phyloP scores from a whole-genome alignment of 176 grass and related monocot genomes.

The Aegilops longissima region DNA sequence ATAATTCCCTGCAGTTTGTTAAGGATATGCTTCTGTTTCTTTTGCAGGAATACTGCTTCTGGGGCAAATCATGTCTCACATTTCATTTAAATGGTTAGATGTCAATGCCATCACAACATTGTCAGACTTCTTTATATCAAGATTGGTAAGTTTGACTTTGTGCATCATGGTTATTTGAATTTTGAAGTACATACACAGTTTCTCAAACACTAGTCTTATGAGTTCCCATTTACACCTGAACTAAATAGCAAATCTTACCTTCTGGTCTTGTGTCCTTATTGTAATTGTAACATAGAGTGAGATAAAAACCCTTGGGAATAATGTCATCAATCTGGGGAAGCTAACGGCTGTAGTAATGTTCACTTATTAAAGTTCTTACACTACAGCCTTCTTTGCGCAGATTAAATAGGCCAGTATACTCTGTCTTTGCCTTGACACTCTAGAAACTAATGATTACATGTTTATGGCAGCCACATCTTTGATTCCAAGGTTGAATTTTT shows the following conservation, averaged over 20 bases:
- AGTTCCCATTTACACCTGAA: background rate
- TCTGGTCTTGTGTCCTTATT: conserved; percentile 12
- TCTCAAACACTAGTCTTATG: background rate
- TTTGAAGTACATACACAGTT: conserved; percentile 7
- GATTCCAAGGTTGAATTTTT: background rate
- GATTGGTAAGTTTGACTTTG: conserved; percentile 67
- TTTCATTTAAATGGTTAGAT: conserved; percentile 67
- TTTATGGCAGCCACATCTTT: background rate
- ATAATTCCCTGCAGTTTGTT: conserved; percentile 6
- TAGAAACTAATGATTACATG: background rate
- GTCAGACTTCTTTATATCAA: conserved; percentile 88
- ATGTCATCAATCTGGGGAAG: conserved; percentile 13
- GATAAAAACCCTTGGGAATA: conserved; percentile 8
- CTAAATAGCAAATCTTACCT: conserved; percentile 19
- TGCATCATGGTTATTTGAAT: conserved; percentile 27
- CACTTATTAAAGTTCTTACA: conserved; percentile 4
- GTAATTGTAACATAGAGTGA: conserved; percentile 10
- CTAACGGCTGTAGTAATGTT: background rate
- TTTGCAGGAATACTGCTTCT: conserved; percentile 71
- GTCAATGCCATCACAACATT: conserved; percentile 56
- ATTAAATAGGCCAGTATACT: conserved; percentile 2
- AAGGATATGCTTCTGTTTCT: conserved; percentile 21
- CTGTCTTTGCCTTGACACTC: background rate
- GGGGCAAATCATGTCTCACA: conserved; percentile 61
- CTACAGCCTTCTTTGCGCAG: background rate